phyloP scores from a whole-genome alignment of 2,329 filamentous ascomycete genomes.

The Fusarium sp. region DNA sequence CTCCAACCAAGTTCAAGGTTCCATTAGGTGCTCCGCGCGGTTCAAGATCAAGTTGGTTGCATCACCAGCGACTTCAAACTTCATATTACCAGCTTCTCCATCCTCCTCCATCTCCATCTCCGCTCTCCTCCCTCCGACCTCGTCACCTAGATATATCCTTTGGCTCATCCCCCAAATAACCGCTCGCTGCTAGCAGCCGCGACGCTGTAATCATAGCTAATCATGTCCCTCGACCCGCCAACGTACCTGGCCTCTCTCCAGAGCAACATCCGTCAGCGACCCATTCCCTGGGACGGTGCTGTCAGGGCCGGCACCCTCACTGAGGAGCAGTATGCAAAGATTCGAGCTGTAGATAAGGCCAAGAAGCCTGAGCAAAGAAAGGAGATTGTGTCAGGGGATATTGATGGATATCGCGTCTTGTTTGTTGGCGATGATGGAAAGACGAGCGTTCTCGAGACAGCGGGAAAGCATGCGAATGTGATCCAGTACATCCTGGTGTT shows the following conservation, averaged over 20 bases:
- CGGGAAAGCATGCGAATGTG: constrained; percentile 86
- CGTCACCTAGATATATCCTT: constrained; percentile 3
- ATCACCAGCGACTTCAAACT: constrained; percentile 43
- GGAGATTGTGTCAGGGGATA: constrained; percentile 80
- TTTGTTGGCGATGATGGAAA: constrained; percentile 79
- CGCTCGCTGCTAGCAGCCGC: constrained; percentile 38
- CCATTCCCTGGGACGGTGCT: constrained; percentile 97
- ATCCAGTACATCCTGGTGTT: constrained; percentile 95
- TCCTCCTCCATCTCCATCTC: constrained; percentile 9
- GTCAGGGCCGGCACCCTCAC: constrained; percentile 93
- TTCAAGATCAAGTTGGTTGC: constrained; percentile 39
- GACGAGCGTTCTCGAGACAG: constrained; percentile 79
- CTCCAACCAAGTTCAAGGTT: constrained; percentile 28
- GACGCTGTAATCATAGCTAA: constrained; percentile 36
- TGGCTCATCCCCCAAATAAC: constrained; percentile 20
- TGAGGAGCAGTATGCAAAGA: constrained; percentile 92
- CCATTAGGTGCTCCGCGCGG: constrained; percentile 26
- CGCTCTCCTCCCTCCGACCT: constrained; percentile 4
- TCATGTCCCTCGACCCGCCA: constrained; percentile 91
- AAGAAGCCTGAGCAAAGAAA: constrained; percentile 84
- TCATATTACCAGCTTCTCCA: constrained; percentile 36
- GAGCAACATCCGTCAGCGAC: constrained; percentile 95
- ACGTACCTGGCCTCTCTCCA: constrained; percentile 86
- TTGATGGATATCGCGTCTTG: constrained; percentile 80
- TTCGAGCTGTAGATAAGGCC: constrained; percentile 95